Conservation (phyloP, 2,329 filamentous ascomycete species). For the Cercospora janseana region DNA sequence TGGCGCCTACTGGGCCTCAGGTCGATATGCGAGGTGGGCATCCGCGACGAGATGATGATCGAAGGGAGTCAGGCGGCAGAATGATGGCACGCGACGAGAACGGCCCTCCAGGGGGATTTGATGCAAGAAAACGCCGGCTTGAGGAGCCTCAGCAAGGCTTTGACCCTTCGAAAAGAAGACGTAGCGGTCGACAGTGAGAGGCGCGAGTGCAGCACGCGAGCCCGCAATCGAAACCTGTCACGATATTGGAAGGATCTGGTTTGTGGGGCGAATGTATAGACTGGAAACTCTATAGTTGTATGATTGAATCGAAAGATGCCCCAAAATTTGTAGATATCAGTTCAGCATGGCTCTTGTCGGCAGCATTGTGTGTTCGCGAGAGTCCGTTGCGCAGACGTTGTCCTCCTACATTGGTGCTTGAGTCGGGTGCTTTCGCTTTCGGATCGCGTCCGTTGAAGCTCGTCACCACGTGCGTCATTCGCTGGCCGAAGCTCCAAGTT, state of each 20-base stretch:
- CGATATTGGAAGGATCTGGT: too few species aligned
- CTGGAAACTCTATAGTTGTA: too few species aligned
- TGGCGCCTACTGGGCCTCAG: slow-evolving; percentile 16
- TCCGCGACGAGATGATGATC: slow-evolving; percentile 26
- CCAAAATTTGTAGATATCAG: neutral
- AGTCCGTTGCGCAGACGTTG: too few species aligned
- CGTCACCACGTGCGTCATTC: slow-evolving; percentile 8
- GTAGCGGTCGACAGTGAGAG: slow-evolving; percentile 21
- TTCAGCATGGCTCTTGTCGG: neutral
- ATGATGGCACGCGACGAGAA: slow-evolving; percentile 22
- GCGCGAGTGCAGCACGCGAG: neutral
- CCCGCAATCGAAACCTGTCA: neutral
- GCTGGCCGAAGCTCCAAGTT: slow-evolving; percentile 1
- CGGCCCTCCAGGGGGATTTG: slow-evolving; percentile 11
- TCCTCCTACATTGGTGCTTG: too few species aligned
- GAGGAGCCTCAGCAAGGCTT: slow-evolving; percentile 29
- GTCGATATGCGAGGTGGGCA: slow-evolving; percentile 25
- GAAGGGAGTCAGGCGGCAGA: slow-evolving; percentile 20
- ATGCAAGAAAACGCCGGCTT: slow-evolving; percentile 33
- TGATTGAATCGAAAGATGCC: slow-evolving; percentile 2
- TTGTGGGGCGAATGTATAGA: too few species aligned
- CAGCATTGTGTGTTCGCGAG: too few species aligned
- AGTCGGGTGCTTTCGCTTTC: slow-evolving; percentile 4
- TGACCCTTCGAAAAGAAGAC: slow-evolving; percentile 29
- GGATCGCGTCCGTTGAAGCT: neutral